Percentiles rank a stretch among this genome's conserved stretches.
phyloP scores from a whole-genome alignment of 192 early-diverging fungal species.

The Rhizophagus clarus region DNA sequence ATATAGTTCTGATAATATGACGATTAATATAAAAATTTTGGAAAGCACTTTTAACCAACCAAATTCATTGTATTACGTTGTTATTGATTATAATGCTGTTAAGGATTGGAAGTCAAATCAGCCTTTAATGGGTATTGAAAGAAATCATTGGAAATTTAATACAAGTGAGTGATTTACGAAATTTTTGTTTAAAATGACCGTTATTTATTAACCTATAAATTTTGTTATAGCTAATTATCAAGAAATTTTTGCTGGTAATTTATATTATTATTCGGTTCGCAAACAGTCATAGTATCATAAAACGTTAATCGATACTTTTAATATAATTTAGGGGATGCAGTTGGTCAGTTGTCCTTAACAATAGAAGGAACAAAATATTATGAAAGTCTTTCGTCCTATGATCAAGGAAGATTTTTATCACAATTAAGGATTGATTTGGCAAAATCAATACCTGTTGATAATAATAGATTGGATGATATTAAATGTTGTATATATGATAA shows the following conservation, averaged over 20 bases:
- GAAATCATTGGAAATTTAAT: neutral
- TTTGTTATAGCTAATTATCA: neutral
- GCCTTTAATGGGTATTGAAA: neutral
- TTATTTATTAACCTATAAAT: neutral
- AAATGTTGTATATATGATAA: neutral
- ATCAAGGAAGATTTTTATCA: neutral
- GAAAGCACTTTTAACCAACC: conserved; percentile 17
- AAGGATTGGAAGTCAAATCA: neutral
- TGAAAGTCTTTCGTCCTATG: neutral
- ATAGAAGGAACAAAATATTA: neutral
- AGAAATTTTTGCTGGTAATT: neutral
- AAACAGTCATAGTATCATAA: no score
- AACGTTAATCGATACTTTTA: no score
- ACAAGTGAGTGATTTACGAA: neutral
- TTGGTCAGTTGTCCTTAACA: neutral
- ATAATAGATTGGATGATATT: neutral
- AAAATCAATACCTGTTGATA: neutral
- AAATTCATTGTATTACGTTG: neutral
- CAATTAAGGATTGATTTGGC: neutral
- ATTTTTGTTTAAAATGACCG: neutral
- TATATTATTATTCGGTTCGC: no score
- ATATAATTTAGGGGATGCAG: neutral
- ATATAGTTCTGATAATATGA: neutral
- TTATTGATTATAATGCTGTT: neutral
- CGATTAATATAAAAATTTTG: neutral